phyloP scores from a whole-genome alignment of 176 grass and related monocot species.

The Avena eriantha region DNA sequence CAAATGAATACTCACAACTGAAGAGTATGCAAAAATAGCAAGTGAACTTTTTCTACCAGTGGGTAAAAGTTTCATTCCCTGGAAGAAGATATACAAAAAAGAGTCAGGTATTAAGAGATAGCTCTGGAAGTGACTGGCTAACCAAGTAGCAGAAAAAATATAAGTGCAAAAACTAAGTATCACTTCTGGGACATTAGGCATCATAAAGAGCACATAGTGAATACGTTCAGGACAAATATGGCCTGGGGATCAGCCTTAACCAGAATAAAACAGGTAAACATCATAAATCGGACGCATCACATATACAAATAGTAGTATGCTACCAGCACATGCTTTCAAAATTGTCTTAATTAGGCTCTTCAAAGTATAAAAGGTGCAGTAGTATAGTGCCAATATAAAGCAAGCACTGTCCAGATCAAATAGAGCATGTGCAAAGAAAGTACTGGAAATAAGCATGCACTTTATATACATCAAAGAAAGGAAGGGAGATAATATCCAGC shows the following conservation, averaged over 20 bases:
- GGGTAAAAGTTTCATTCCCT: slow-evolving; percentile 94
- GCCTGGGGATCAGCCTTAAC: background rate
- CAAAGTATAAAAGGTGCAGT: background rate
- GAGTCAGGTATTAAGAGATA: slow-evolving; percentile 8
- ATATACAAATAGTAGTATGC: background rate
- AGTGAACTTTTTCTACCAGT: slow-evolving; percentile 86
- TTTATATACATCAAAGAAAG: background rate
- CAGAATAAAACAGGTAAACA: background rate
- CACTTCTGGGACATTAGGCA: slow-evolving; percentile 22
- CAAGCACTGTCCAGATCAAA: background rate
- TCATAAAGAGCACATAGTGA: background rate
- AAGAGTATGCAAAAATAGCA: slow-evolving; percentile 85
- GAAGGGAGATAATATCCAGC: background rate
- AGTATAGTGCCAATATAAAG: slow-evolving; percentile 5
- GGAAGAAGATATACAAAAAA: slow-evolving; percentile 39
- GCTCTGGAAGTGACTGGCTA: background rate
- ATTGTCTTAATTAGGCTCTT: background rate
- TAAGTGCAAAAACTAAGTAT: background rate
- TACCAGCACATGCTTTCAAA: background rate
- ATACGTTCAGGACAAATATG: background rate
- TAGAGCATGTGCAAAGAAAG: background rate
- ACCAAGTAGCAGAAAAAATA: slow-evolving; percentile 17
- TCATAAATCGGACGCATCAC: background rate
- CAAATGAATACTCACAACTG: slow-evolving; percentile 73
- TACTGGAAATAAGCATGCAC: background rate